Evolutionary conservation across 306 rosid genomes (phyloP).

Genomic region (Crotalaria pallida): DNA sequence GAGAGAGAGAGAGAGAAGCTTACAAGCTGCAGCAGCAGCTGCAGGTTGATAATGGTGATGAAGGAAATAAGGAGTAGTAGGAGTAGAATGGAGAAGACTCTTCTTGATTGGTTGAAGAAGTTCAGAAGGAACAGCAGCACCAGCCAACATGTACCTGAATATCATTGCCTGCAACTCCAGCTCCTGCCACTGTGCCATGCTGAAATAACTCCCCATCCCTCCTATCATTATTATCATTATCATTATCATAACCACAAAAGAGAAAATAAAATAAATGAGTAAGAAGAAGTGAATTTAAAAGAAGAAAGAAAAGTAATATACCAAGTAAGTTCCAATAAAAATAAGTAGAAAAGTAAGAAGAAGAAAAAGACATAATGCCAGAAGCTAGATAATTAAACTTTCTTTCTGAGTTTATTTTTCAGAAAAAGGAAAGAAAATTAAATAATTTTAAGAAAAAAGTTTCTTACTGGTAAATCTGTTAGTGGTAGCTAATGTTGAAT

Average conservation of each 20-base stretch:
- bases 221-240: too few species aligned
- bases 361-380: slow-evolving; percentile 8
- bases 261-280: neutral
- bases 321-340: neutral
- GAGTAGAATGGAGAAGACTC: slow-evolving; percentile 49
- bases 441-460: neutral
- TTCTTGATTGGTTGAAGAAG: slow-evolving; percentile 88
- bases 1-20: too few species aligned
- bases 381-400: slow-evolving; percentile 11
- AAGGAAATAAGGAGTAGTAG: slow-evolving; percentile 39
- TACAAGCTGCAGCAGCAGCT: too few species aligned
- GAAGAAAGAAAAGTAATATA: neutral
- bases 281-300: neutral
- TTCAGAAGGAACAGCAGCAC: slow-evolving; percentile 82
- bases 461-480: slow-evolving; percentile 56
- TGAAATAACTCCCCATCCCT: slow-evolving; percentile 83
- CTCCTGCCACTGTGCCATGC: slow-evolving; percentile 85
- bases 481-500: slow-evolving; percentile 35
- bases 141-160: slow-evolving; percentile 77
- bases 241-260: neutral
- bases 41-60: slow-evolving; percentile 49
- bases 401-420: neutral
- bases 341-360: slow-evolving; percentile 16
- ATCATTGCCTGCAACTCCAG: slow-evolving; percentile 93
- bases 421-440: neutral